Base-by-base conservation (phyloP, 371 early-diverging fungal genomes). In the Smittium mucronatum region DNA sequence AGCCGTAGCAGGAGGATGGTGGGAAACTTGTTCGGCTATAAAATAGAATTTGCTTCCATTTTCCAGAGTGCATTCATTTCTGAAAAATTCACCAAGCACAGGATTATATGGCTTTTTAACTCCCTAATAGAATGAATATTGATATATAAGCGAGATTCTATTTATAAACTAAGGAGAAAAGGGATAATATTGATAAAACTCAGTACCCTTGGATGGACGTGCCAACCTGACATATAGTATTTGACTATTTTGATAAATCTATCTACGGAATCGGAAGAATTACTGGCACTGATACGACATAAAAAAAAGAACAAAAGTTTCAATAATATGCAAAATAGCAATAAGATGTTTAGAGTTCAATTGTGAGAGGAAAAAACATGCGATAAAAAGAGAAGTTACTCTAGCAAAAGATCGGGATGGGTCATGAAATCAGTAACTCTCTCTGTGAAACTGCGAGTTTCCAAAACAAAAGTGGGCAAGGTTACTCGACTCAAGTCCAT, bases 41-140 rank as follows among this genome's bases (percentile, higher is more conserved):
- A 89, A 96, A 75, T 84, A 88, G 0, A 88, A 88, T 33, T 88
- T 82, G 31, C 89, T 83, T 1, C 82, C 83, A 76, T 93, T 90
- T 17, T 81, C 77, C 70, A 88, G 88, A 31, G 77, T 74, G 83
- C 87, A 95, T 65, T 78, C 74, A 70, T 92, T 88, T 34, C 93
- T 88, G 77, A 94, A 95, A 29, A 89, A 85, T 78, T 97, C 98
- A 21, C 96, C 97, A 32, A 97, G 83, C 28, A 94, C 89, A 29
- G 98, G 97, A 72, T 97, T 97, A 78, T 93, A 97, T 2, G 98
- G 98, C 75, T 97, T 97, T 78, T 93, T 93, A 17, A 95, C 97
- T 36, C 98, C 97, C 91, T 92, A 70, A 59, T 16, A 59, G 26
- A 8, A n/a, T n/a, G n/a, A n/a, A n/a, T n/a, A n/a, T 0, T n/a